phyloP scores from a whole-genome alignment of 2,329 filamentous ascomycete genomes.

The Venturia aucupariae region DNA sequence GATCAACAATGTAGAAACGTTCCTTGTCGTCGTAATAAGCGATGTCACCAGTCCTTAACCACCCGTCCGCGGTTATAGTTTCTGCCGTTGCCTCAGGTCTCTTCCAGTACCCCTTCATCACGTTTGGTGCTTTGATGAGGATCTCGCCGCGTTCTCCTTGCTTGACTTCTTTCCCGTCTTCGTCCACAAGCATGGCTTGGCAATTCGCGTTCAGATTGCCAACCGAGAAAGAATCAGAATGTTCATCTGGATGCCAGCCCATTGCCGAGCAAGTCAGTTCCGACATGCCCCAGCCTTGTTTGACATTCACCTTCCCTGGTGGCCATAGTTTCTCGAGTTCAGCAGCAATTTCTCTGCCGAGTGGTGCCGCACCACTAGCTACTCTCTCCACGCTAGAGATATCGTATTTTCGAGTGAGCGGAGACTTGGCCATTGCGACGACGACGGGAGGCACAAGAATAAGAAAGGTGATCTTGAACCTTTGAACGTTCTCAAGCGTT shows the following conservation, averaged over 20 bases:
- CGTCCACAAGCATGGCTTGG: constrained; percentile 52
- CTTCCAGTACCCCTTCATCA: constrained; percentile 71
- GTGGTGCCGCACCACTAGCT: constrained; percentile 60
- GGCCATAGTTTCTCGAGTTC: constrained; percentile 52
- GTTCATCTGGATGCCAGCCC: constrained; percentile 50
- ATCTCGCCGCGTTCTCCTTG: constrained; percentile 56
- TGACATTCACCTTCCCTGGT: constrained; percentile 40
- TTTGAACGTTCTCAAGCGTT: constrained; percentile 59
- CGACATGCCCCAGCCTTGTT: constrained; percentile 84
- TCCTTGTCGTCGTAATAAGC: constrained; percentile 50
- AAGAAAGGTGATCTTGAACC: constrained; percentile 58
- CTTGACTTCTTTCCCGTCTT: constrained; percentile 43
- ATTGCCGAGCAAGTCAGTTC: constrained; percentile 56
- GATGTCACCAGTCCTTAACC: constrained; percentile 65
- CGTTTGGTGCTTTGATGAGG: constrained; percentile 61
- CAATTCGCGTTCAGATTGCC: constrained; percentile 63
- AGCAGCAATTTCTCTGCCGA: constrained; percentile 31
- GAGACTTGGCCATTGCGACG: constrained; percentile 63
- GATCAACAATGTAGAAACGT: constrained; percentile 60
- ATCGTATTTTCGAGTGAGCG: constrained; percentile 55
- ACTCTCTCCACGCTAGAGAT: constrained; percentile 54
- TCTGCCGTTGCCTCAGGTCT: constrained; percentile 58
- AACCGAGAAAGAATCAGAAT: constrained; percentile 40
- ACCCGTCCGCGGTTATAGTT: constrained; percentile 53
- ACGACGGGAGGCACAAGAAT: constrained; percentile 66